Conservation (phyloP, 768 basidiomycete species). For the Serendipita sp. region DNA sequence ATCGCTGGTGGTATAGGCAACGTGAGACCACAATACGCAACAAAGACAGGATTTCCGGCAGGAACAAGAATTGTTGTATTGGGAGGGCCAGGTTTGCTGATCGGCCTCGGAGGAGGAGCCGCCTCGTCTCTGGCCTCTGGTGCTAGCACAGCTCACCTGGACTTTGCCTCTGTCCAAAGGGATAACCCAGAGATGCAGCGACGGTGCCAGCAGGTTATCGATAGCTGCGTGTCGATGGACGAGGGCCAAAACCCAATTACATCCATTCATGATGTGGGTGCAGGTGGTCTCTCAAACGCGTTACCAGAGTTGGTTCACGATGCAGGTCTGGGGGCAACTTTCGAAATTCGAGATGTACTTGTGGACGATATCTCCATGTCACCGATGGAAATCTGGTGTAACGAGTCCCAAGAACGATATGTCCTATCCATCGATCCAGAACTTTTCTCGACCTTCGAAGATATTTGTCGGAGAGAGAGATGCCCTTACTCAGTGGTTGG, state of each 20-base stretch:
- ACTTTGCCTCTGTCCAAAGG: constrained; percentile 94
- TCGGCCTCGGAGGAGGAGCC: constrained; percentile 92
- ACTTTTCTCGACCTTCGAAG: constrained; percentile 43
- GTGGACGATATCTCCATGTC: constrained; percentile 89
- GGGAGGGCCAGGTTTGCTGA: constrained; percentile 90
- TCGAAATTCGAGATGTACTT: constrained; percentile 87
- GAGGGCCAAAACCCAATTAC: constrained; percentile 58
- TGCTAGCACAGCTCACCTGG: constrained; percentile 76
- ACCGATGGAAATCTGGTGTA: constrained; percentile 99
- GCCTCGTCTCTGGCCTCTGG: constrained; percentile 90
- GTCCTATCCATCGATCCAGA: constrained; percentile 73
- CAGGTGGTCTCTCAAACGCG: constrained; percentile 92
- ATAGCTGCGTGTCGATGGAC: constrained; percentile 57
- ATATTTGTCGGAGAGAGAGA: constrained; percentile 70
- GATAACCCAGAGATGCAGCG: constrained; percentile 99
- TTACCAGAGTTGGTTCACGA: constrained; percentile 95
- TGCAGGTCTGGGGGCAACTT: constrained; percentile 72
- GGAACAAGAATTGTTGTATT: constrained; percentile 84
- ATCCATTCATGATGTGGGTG: constrained; percentile 96
- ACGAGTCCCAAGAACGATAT: constrained; percentile 95
- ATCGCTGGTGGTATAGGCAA: constrained; percentile 94
- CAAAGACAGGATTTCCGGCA: constrained; percentile 56
- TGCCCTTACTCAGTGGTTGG: constrained; percentile 92
- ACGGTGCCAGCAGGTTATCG: constrained; percentile 93
- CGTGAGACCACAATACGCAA: constrained; percentile 68